Conservation (phyloP, 495 filamentous ascomycete genomes). For the Trichoderma virens region DNA sequence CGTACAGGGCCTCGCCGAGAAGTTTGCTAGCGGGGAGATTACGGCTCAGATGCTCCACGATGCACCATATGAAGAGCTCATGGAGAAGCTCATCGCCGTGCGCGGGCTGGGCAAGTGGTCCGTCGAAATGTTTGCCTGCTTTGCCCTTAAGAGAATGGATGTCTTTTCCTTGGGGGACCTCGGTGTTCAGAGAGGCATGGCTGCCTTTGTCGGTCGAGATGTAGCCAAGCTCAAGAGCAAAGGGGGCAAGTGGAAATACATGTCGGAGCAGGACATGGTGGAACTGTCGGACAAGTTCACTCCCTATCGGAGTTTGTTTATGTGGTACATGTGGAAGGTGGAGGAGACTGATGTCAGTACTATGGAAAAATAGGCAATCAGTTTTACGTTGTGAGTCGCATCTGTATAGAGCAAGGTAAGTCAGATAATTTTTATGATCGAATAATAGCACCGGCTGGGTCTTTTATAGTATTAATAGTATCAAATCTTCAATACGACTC, state of each 20-base stretch:
- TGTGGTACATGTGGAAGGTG: constrained; percentile 88
- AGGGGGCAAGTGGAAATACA: constrained; percentile 94
- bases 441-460: no score
- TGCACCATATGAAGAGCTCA: constrained; percentile 77
- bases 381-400: background rate
- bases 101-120: constrained; percentile 84
- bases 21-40: constrained; percentile 68
- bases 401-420: background rate
- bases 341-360: constrained; percentile 67
- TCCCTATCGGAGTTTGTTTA: constrained; percentile 65
- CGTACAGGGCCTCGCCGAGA: constrained; percentile 72
- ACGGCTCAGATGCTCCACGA: constrained; percentile 64
- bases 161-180: constrained; percentile 90
- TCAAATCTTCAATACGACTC: background rate
- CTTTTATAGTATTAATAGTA: no score
- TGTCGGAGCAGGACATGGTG: constrained; percentile 88
- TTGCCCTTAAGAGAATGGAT: constrained; percentile 84
- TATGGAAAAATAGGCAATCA: constrained; percentile 34
- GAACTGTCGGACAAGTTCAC: constrained; percentile 70
- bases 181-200: constrained; percentile 92
- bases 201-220: constrained; percentile 75
- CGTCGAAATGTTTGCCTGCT: constrained; percentile 96
- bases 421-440: no score
- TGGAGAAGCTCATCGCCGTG: constrained; percentile 75
- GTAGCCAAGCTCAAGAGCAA: constrained; percentile 76